Percentiles rank a stretch among this genome's conserved stretches.
Conservation (phyloP, 2,329 filamentous ascomycete species). For the Diplocarpon mali region DNA sequence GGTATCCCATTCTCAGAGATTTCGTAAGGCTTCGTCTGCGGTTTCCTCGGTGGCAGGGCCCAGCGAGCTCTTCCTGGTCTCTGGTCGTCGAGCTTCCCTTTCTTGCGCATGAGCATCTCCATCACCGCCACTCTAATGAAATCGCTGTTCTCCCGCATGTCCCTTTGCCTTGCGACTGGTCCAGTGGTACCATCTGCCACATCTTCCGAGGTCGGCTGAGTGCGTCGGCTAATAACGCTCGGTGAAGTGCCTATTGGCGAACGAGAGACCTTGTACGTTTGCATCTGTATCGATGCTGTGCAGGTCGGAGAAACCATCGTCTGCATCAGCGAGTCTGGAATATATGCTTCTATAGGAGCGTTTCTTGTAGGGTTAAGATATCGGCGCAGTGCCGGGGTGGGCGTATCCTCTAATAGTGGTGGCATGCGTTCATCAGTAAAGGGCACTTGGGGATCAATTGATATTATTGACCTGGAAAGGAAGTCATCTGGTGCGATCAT, state of each 20-base stretch:
- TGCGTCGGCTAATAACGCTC: slow-evolving; percentile 22
- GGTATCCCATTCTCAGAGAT: slow-evolving; percentile 48
- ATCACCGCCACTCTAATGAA: slow-evolving; percentile 62
- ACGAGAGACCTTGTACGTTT: slow-evolving; percentile 44
- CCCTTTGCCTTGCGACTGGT: slow-evolving; percentile 46
- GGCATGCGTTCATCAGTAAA: slow-evolving; percentile 58
- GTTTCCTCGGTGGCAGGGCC: slow-evolving; percentile 54
- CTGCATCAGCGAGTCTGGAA: slow-evolving; percentile 27
- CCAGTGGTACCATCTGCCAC: slow-evolving; percentile 28
- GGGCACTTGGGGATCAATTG: slow-evolving; percentile 53
- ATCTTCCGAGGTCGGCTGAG: slow-evolving; percentile 21
- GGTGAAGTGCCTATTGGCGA: slow-evolving; percentile 31
- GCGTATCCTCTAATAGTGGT: slow-evolving; percentile 49
- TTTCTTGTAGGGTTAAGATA: slow-evolving; percentile 55
- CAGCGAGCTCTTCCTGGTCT: slow-evolving; percentile 57
- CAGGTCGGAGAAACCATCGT: slow-evolving; percentile 34
- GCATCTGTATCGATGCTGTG: slow-evolving; percentile 61
- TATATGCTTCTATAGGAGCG: slow-evolving; percentile 33
- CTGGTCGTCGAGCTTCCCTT: slow-evolving; percentile 54
- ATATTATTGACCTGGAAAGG: slow-evolving; percentile 55
- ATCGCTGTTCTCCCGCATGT: slow-evolving; percentile 59
- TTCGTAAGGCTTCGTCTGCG: slow-evolving; percentile 41
- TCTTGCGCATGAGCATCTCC: slow-evolving; percentile 60
- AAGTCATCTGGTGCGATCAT: slow-evolving; percentile 57
- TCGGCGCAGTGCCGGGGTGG: slow-evolving; percentile 53